Evolutionary conservation across 331 rosid species (phyloP).

Genomic region (Prunus yedoensis): DNA sequence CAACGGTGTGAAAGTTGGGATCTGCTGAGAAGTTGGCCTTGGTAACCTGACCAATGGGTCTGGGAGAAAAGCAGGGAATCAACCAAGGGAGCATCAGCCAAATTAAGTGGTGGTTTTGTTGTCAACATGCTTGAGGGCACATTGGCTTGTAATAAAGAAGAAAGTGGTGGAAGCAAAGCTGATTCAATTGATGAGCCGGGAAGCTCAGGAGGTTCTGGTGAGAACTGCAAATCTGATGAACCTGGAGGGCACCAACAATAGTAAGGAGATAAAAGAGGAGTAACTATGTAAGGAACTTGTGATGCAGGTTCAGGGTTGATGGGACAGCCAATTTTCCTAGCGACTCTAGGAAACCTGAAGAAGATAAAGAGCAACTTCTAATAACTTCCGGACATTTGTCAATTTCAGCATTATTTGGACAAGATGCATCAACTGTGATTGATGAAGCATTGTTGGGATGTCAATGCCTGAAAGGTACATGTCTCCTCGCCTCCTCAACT

Average conservation of each 20-base stretch:
- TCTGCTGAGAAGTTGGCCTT: slow-evolving; percentile 72
- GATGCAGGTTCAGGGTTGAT: slow-evolving; percentile 39
- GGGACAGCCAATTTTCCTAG: slow-evolving; percentile 48
- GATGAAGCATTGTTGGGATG: slow-evolving; percentile 36
- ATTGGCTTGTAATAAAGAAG: slow-evolving; percentile 57
- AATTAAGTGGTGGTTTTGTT: slow-evolving; percentile 52
- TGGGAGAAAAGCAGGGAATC: slow-evolving; percentile 81
- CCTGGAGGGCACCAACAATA: slow-evolving; percentile 95
- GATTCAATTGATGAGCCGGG: slow-evolving; percentile 30
- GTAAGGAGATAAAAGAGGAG: slow-evolving; percentile 74
- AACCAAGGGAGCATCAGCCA: slow-evolving; percentile 42
- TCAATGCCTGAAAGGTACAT: slow-evolving; percentile 40
- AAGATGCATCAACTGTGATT: slow-evolving; percentile 30
- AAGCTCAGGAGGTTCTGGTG: slow-evolving; percentile 42
- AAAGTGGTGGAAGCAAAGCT: slow-evolving; percentile 55
- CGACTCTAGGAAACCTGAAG: slow-evolving; percentile 61
- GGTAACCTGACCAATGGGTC: slow-evolving; percentile 73
- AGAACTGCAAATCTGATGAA: slow-evolving; percentile 44
- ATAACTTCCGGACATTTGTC: slow-evolving; percentile 41
- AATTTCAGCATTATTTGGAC: slow-evolving; percentile 33
- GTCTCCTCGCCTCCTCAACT: slow-evolving; percentile 66
- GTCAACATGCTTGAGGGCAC: slow-evolving; percentile 56
- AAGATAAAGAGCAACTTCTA: slow-evolving; percentile 34
- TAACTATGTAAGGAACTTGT: slow-evolving; percentile 41
- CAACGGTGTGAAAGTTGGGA: slow-evolving; percentile 84